Conservation (phyloP, 2,329 filamentous ascomycete species). For the Botryotinia convoluta region DNA sequence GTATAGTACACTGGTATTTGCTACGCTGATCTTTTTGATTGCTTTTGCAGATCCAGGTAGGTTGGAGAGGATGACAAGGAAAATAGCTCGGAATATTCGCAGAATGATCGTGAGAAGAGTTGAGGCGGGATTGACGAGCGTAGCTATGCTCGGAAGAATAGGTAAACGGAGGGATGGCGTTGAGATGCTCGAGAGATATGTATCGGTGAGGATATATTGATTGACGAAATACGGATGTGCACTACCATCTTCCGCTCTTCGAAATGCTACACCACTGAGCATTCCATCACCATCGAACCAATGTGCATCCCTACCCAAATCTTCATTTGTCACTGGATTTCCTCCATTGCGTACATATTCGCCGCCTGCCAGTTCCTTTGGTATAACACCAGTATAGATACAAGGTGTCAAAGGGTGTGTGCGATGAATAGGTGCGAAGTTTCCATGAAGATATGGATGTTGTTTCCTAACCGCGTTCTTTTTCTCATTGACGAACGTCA, state of each 20-base stretch:
- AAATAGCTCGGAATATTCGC: slow-evolving; percentile 54
- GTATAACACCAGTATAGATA: slow-evolving; percentile 55
- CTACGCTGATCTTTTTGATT: slow-evolving; percentile 68
- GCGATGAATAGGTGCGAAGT: slow-evolving; percentile 64
- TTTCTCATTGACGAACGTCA: slow-evolving; percentile 30
- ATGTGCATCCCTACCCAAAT: slow-evolving; percentile 61
- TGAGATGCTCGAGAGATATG: slow-evolving; percentile 55
- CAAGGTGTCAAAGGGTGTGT: slow-evolving; percentile 57
- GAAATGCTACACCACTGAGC: slow-evolving; percentile 65
- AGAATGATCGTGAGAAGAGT: slow-evolving; percentile 49
- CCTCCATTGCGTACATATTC: slow-evolving; percentile 72
- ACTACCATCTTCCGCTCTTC: slow-evolving; percentile 41
- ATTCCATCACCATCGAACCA: slow-evolving; percentile 78
- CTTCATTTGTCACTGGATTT: slow-evolving; percentile 62
- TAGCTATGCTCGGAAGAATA: slow-evolving; percentile 65
- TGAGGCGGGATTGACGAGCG: slow-evolving; percentile 59
- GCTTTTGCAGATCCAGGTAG: slow-evolving; percentile 53
- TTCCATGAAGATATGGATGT: slow-evolving; percentile 57
- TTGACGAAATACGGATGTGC: slow-evolving; percentile 65
- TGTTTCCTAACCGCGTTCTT: slow-evolving; percentile 29
- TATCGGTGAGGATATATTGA: slow-evolving; percentile 65
- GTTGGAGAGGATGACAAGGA: slow-evolving; percentile 57
- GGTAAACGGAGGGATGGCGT: slow-evolving; percentile 50
- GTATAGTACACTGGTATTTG: slow-evolving; percentile 64
- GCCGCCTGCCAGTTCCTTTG: slow-evolving; percentile 62